phyloP scores from a whole-genome alignment of 805 yeast species.

The Candida ovalis region DNA sequence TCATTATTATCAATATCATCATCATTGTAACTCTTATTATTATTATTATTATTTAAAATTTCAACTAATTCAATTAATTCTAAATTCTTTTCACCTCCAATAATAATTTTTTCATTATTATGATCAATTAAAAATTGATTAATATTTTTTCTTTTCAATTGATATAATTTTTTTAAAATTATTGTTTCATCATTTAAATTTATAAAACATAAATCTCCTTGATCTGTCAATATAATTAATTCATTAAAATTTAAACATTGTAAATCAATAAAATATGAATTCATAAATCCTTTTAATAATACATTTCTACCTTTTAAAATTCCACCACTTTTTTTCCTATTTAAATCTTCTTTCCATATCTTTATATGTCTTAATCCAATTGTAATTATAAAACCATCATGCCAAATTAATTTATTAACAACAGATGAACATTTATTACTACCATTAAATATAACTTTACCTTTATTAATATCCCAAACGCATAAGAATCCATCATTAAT shows the following conservation, averaged over 20 bases:
- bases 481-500: slow-evolving; percentile 65
- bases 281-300: slow-evolving; percentile 45
- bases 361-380: slow-evolving; percentile 60
- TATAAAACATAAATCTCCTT: slow-evolving; percentile 32
- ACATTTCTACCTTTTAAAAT: slow-evolving; percentile 56
- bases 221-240: slow-evolving; percentile 33
- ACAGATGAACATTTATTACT: slow-evolving; percentile 62
- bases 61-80: slow-evolving; percentile 14
- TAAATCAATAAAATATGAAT: slow-evolving; percentile 46
- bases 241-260: slow-evolving; percentile 34
- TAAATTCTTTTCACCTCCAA: slow-evolving; percentile 17
- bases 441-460: slow-evolving; percentile 35
- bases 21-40: no score
- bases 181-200: slow-evolving; percentile 23
- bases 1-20: background rate
- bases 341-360: slow-evolving; percentile 45
- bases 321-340: slow-evolving; percentile 6
- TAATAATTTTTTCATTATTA: slow-evolving; percentile 12
- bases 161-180: slow-evolving; percentile 17
- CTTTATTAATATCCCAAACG: slow-evolving; percentile 47
- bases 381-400: slow-evolving; percentile 44
- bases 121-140: slow-evolving; percentile 24
- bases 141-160: slow-evolving; percentile 11
- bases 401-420: slow-evolving; percentile 56
- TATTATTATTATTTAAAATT: slow-evolving; percentile 6